These are phyloP conservation scores for Thalassiosira delicatula DNA, from an alignment of 352 stramenopile species.

Conservation along the genomic window DNA sequence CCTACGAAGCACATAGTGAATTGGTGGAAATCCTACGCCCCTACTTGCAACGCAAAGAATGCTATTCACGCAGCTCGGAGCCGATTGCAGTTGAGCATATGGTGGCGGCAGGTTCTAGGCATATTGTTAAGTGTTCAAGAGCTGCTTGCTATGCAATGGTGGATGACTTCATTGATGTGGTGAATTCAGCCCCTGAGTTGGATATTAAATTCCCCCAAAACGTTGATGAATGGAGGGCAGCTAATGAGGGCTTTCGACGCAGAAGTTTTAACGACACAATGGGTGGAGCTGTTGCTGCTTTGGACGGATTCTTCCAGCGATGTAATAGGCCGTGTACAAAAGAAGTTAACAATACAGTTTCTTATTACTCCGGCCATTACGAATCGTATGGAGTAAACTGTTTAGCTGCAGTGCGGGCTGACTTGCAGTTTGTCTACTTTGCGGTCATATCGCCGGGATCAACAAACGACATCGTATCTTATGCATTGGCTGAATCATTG, in stretches of 20 bases:
- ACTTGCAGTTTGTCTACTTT: constrained; percentile 24
- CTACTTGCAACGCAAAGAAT: constrained; percentile 12
- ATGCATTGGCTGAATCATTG: not conserved
- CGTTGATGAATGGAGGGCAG: constrained; percentile 15
- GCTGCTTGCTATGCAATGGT: not conserved
- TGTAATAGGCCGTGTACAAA: constrained; percentile 31
- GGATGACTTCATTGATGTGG: constrained; percentile 36
- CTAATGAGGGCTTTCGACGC: not conserved
- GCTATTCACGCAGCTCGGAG: not conserved
- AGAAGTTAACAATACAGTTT: constrained; percentile 40
- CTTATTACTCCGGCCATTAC: constrained; percentile 63
- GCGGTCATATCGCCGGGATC: constrained; percentile 34
- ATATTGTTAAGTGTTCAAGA: not conserved
- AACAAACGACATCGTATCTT: constrained; percentile 31
- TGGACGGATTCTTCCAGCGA: constrained; percentile 50
- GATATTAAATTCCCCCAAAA: constrained; percentile 14
- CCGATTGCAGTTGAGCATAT: constrained; percentile 31
- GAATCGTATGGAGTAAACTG: constrained; percentile 45
- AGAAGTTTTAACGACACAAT: constrained; percentile 16
- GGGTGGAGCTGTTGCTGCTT: constrained; percentile 19
- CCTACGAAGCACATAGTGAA: constrained; percentile 1
- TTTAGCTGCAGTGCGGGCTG: constrained; percentile 25
- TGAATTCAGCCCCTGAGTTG: constrained; percentile 28
- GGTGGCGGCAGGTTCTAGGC: constrained; percentile 4
- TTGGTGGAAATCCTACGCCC: constrained; percentile 22